Base-by-base conservation (phyloP, 2,329 filamentous ascomycete genomes). In the Aspergillus versicolor region DNA sequence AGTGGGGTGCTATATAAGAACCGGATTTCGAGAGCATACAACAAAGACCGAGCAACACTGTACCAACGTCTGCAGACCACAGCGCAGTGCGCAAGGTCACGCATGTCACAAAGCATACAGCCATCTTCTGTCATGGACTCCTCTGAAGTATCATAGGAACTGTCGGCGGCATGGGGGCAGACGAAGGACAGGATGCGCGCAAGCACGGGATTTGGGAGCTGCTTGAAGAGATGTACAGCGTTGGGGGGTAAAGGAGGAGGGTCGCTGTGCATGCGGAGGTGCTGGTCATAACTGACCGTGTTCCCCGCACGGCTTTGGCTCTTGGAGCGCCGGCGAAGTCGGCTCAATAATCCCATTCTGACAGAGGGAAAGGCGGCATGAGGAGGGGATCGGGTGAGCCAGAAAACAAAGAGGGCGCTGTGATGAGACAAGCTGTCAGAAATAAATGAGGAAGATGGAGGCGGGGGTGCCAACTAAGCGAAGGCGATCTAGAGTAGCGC, bases 101-200 rank as follows among this genome's bases (percentile, higher is more conserved):
- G 87, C 79, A 94, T 83, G 77, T 96, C 91, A 78, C 93, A 97
- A 64, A 96, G 86, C 89, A 94, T 93, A 78, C 93, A 97, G 56
- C 86, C 87, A 76, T 91, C 87, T 64, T 89, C 88, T 49, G 86
- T 83, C 63, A 88, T 86, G 58, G 88, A 91, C 67, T 90, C 84
- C 77, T 97, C 93, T 68, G 90, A 93, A 42, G 87, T 87, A 63
- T 91, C 88, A 73, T 94, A 95, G 58, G 82, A 87, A 70, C 87
- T 81, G 75, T 97, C 92, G 53, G 79, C 77, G 37, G 86, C 79
- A 74, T 97, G 93, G 7, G 92, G 92, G 67, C 92, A 97, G 56
- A 97, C 87, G 64, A 86, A 86, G 66, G 82, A 76, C 73, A 97
- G 93, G 70, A 97, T 92, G 70, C 84, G 85, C 63, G 85, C 81